A percentile compares a stretch with the other conserved stretches of the same genome.
Conservation (phyloP, 1,284 basidiomycete species). For the Sphagnurus paluster region DNA sequence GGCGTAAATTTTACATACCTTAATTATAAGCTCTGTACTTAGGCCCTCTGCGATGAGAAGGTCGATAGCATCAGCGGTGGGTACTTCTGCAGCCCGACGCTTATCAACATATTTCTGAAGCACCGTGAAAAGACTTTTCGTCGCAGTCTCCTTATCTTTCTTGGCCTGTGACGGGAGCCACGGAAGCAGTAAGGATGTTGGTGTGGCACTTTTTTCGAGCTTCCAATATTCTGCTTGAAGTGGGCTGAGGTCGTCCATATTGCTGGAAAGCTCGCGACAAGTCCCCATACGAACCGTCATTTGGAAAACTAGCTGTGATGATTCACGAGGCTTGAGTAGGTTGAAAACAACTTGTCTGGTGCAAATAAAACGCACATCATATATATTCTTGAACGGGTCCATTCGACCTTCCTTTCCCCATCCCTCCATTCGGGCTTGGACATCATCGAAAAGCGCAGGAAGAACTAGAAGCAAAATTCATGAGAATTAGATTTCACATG, state of each 20-base stretch:
- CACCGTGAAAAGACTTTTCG: slow-evolving; percentile 25
- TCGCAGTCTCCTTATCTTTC: slow-evolving; percentile 27
- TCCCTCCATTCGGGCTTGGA: slow-evolving; percentile 26
- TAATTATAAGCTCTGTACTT: slow-evolving; percentile 24
- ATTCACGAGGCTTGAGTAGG: background rate
- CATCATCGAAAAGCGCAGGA: slow-evolving; percentile 31
- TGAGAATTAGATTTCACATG: background rate
- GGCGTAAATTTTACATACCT: slow-evolving; percentile 17
- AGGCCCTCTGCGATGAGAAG: slow-evolving; percentile 29
- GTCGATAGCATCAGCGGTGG: slow-evolving; percentile 31
- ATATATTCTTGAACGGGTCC: slow-evolving; percentile 35
- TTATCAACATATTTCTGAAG: slow-evolving; percentile 27
- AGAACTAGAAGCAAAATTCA: slow-evolving; percentile 24
- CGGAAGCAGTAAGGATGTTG: slow-evolving; percentile 33
- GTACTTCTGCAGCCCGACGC: slow-evolving; percentile 22
- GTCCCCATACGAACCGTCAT: slow-evolving; percentile 36
- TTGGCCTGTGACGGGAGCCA: slow-evolving; percentile 33
- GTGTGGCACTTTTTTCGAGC: slow-evolving; percentile 35
- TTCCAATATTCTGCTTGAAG: slow-evolving; percentile 30
- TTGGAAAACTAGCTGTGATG: slow-evolving; percentile 15
- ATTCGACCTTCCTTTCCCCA: slow-evolving; percentile 34
- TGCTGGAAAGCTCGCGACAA: slow-evolving; percentile 33
- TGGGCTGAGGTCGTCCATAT: slow-evolving; percentile 22
- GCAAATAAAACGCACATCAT: slow-evolving; percentile 27
- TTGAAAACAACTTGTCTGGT: no score